These are phyloP conservation scores for Fusarium sp. DNA, from an alignment of 2,329 filamentous ascomycete genomes.

Conservation along the genomic window DNA sequence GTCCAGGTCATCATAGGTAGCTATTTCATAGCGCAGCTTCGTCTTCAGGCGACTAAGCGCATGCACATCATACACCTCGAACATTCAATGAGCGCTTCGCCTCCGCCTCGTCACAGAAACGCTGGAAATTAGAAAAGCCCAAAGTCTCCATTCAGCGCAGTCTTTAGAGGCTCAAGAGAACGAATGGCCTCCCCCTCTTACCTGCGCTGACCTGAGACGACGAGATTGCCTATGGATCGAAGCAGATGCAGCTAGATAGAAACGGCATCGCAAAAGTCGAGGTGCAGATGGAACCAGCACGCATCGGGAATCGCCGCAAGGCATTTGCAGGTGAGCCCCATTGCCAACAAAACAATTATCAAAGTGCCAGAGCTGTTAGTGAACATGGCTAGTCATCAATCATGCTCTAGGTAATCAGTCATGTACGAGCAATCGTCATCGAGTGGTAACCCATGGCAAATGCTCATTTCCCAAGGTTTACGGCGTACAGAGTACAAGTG, in stretches of 20 bases:
- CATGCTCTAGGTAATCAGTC: conserved; percentile 1
- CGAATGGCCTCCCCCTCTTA: conserved; percentile 33
- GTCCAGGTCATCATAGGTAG: conserved; percentile 11
- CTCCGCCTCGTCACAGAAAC: conserved; percentile 4
- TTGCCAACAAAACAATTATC: conserved; percentile 20
- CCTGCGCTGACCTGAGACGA: conserved; percentile 40
- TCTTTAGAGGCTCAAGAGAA: conserved; percentile 13
- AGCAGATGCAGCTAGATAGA: conserved; percentile 44
- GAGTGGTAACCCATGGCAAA: conserved; percentile 13
- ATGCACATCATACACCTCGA: conserved; percentile 19
- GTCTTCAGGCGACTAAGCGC: conserved; percentile 29
- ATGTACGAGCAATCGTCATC: conserved; percentile 18
- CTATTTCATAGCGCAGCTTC: conserved; percentile 9
- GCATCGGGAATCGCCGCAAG: conserved; percentile 31
- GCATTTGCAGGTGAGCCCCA: conserved; percentile 22
- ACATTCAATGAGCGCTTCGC: conserved; percentile 14
- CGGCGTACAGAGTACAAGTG: neutral
- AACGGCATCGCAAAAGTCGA: conserved; percentile 38
- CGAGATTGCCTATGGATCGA: conserved; percentile 42
- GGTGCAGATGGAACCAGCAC: conserved; percentile 34
- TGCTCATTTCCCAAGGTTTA: conserved; percentile 11
- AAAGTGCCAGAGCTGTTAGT: conserved; percentile 22
- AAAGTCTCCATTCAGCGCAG: conserved; percentile 4
- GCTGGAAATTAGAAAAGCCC: conserved; percentile 17
- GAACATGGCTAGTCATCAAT: conserved; percentile 13